These are phyloP conservation scores for Cordyceps fumosorosea DNA, from an alignment of 2,329 filamentous ascomycete genomes.

Conservation along the genomic window DNA sequence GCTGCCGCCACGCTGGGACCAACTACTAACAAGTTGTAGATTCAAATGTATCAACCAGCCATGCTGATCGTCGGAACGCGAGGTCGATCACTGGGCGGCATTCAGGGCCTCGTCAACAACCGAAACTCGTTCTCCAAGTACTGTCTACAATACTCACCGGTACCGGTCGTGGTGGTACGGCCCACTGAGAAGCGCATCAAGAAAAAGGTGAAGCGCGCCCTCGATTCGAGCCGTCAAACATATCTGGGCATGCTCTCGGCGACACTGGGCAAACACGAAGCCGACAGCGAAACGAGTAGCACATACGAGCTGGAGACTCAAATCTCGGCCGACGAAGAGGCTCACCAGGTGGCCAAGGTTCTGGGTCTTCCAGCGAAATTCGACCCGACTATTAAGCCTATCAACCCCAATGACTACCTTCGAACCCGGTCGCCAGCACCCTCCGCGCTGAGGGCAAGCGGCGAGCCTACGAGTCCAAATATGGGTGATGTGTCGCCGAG, in stretches of 20 bases:
- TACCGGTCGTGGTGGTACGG: conserved; percentile 87
- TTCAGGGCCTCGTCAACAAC: conserved; percentile 74
- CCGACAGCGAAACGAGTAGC: conserved; percentile 47
- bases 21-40: conserved; percentile 43
- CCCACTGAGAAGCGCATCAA: conserved; percentile 82
- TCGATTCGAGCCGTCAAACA: conserved; percentile 67
- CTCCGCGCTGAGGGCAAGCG: not conserved
- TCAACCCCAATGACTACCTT: conserved; percentile 28
- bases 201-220: conserved; percentile 78
- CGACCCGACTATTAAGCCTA: conserved; percentile 56
- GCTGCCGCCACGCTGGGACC: not conserved
- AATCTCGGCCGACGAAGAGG: conserved; percentile 55
- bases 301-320: conserved; percentile 49
- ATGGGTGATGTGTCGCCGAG: conserved; percentile 22
- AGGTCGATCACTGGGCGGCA: conserved; percentile 75
- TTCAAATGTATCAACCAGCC: conserved; percentile 84
- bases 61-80: conserved; percentile 87
- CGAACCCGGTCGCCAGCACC: conserved; percentile 18
- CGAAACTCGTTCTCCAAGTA: conserved; percentile 87
- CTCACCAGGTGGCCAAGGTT: conserved; percentile 56
- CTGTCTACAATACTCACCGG: conserved; percentile 86
- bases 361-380: conserved; percentile 56
- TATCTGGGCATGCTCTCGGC: conserved; percentile 73
- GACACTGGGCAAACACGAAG: conserved; percentile 49
- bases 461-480: conserved; percentile 18